Base-by-base conservation (phyloP, 1,284 basidiomycete species). In the Ceratobasidium sp. region DNA sequence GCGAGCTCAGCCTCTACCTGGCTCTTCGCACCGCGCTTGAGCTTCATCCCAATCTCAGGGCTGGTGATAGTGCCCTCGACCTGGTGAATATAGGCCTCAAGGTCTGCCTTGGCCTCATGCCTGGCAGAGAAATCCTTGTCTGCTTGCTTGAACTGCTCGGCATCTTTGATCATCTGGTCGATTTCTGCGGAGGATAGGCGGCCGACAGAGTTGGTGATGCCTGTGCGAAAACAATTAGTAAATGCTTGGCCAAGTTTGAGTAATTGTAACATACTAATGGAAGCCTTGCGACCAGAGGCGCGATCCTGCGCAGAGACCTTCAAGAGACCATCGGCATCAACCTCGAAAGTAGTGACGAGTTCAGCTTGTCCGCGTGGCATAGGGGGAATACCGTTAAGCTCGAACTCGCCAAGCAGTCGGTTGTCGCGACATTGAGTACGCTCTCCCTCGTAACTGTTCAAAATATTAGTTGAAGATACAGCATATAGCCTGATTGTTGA, bases 91-190 rank as follows among this genome's bases (percentile, higher is more conserved):
- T 98, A 97, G 51, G 95, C 91, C 88, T 98, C 97, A 79, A 98
- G 91, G 85, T 97, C 96, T 76, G 95, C 94, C 87, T 97, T 97
- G 81, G 97, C 95, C 86, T 98, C 96, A 84, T 98, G 96, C 81
- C 93, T 93, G 78, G 96, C 92, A 81, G 95, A 93, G 89, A 96
- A 97, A 84, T 98, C 96, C 88, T 95, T 96, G 91, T 98, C 97
- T 75, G 94, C 94, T 84, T 92, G 91, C 89, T 96, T 96, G 91
- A 91, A 98, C 84, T 95, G 92, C 85, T 98, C 96, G 77, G 96
- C 96, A 83, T 98, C 95, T 88, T 96, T 95, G 89, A 98, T 96
- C 97, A 98, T 98, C 86, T 97, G 94, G 82, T 96, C 94, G 80
- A 98, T 98, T 89, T 98, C 96, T 80, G 91, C 93, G 65, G 92